Evolutionary conservation across 2,329 filamentous ascomycete genomes (phyloP).

Genomic region (Aureobasidium pullulans): DNA sequence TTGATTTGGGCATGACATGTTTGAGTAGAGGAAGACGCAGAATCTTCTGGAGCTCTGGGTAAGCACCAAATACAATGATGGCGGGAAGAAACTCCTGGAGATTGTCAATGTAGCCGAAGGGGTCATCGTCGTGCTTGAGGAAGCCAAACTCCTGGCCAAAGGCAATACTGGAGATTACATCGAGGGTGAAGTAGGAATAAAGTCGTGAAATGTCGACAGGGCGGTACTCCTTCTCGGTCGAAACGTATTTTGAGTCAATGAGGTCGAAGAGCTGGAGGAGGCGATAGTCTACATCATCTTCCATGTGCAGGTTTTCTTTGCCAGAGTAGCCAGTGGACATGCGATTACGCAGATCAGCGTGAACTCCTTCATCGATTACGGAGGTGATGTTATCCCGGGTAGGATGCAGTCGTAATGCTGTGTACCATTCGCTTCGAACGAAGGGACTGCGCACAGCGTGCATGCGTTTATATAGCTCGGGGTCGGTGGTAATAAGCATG

Average conservation of each 20-base stretch:
- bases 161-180: slow-evolving; percentile 34
- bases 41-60: slow-evolving; percentile 36
- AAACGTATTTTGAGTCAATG: slow-evolving; percentile 28
- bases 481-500: slow-evolving; percentile 31
- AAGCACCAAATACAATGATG: slow-evolving; percentile 38
- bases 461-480: slow-evolving; percentile 32
- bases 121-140: slow-evolving; percentile 41
- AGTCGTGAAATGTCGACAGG: slow-evolving; percentile 30
- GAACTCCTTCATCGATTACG: slow-evolving; percentile 31
- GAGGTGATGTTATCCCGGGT: slow-evolving; percentile 34
- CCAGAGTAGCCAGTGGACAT: slow-evolving; percentile 35
- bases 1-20: slow-evolving; percentile 38
- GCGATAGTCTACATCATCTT: slow-evolving; percentile 31
- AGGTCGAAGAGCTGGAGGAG: slow-evolving; percentile 28
- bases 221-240: slow-evolving; percentile 24
- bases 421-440: slow-evolving; percentile 31
- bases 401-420: slow-evolving; percentile 31
- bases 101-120: slow-evolving; percentile 42
- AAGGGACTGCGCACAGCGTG: slow-evolving; percentile 31
- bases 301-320: slow-evolving; percentile 32
- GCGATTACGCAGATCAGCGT: slow-evolving; percentile 29
- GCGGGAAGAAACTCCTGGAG: slow-evolving; percentile 36
- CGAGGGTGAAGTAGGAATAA: slow-evolving; percentile 34
- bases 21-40: slow-evolving; percentile 36
- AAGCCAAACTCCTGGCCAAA: slow-evolving; percentile 43